Evolutionary conservation across 1,284 basidiomycete genomes (phyloP).

Genomic region (Malassezia yamatoensis): DNA sequence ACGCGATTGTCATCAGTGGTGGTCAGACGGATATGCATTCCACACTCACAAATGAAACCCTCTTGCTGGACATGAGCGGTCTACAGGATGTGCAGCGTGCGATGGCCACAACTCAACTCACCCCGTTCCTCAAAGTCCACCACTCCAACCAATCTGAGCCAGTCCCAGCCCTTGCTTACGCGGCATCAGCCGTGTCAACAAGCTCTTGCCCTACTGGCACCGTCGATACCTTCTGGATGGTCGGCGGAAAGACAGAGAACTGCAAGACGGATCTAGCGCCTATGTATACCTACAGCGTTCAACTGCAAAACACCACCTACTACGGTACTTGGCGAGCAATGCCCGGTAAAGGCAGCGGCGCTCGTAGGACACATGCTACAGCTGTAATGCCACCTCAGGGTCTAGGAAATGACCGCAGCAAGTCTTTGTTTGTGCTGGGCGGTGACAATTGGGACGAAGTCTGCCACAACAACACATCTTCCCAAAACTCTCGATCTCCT

Average conservation of each 20-base stretch:
- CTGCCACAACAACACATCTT: slow-evolving; percentile 1
- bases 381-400: slow-evolving; percentile 14
- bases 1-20: slow-evolving; percentile 22
- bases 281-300: slow-evolving; percentile 12
- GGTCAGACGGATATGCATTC: slow-evolving; percentile 15
- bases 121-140: slow-evolving; percentile 6
- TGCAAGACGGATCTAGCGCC: slow-evolving; percentile 10
- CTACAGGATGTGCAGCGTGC: slow-evolving; percentile 5
- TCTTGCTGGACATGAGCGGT: slow-evolving; percentile 19
- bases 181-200: slow-evolving; percentile 13
- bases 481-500: background rate
- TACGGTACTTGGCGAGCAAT: slow-evolving; percentile 5
- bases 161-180: slow-evolving; percentile 18
- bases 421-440: slow-evolving; percentile 21
- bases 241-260: slow-evolving; percentile 21
- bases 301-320: slow-evolving; percentile 7
- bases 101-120: background rate
- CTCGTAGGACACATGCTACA: slow-evolving; percentile 13
- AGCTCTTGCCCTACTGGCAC: slow-evolving; percentile 10
- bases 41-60: slow-evolving; percentile 24
- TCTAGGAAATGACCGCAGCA: slow-evolving; percentile 2
- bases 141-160: background rate
- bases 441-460: slow-evolving; percentile 14
- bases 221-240: slow-evolving; percentile 17
- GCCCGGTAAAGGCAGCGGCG: background rate